Conservation (phyloP, 345 rosid species). For the Eucalyptus camaldulensis region DNA sequence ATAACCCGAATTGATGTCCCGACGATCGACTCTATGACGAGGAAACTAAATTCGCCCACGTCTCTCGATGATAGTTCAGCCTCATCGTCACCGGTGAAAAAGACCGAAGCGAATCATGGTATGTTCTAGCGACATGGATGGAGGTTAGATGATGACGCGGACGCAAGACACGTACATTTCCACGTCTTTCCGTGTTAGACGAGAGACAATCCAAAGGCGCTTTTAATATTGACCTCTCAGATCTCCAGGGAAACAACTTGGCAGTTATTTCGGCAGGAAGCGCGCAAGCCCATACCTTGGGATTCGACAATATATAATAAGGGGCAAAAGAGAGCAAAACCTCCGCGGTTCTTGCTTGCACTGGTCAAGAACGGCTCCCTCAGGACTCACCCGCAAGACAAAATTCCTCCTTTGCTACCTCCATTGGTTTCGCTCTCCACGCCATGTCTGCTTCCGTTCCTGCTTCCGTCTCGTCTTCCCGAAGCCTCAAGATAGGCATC, state of each 20-base stretch:
- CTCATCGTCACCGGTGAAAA: neutral
- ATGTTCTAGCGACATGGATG: neutral
- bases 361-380: neutral
- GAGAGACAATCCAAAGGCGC: neutral
- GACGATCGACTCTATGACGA: neutral
- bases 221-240: neutral
- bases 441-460: conserved; percentile 11
- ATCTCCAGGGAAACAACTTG: neutral
- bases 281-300: neutral
- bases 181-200: neutral
- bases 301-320: neutral
- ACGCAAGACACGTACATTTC: neutral
- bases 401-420: neutral
- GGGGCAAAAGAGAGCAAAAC: neutral
- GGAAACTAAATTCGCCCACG: neutral
- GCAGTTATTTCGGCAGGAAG: neutral
- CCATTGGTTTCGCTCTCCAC: neutral
- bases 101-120: neutral
- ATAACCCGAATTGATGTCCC: neutral
- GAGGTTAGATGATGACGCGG: neutral
- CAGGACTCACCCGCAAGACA: neutral
- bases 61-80: neutral
- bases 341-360: neutral
- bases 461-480: neutral
- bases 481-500: conserved; percentile 23